Evolutionary conservation across 1,284 basidiomycete species (phyloP).

Genomic region (Exsudoporus floridanus): DNA sequence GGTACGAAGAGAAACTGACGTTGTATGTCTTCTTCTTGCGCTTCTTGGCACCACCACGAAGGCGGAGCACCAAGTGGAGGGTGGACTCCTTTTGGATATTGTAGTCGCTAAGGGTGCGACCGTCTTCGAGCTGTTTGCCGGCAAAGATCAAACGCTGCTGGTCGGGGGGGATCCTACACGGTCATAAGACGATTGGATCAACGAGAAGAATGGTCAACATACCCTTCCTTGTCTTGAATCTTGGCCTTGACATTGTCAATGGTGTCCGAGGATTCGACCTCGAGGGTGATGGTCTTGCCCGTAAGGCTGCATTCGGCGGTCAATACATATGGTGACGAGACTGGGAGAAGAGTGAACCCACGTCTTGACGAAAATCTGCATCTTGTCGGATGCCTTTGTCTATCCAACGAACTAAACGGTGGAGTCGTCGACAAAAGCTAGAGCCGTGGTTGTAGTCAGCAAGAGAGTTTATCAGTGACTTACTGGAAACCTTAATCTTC

Average conservation of each 20-base stretch:
- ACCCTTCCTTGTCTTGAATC: slow-evolving; percentile 96
- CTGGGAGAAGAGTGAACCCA: slow-evolving; percentile 39
- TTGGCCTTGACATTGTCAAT: slow-evolving; percentile 98
- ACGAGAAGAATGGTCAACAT: slow-evolving; percentile 23
- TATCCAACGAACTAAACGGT: slow-evolving; percentile 81
- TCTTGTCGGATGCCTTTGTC: slow-evolving; percentile 69
- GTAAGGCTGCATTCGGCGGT: slow-evolving; percentile 67
- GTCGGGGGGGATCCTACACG: slow-evolving; percentile 82
- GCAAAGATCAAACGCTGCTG: slow-evolving; percentile 98
- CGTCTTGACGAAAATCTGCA: slow-evolving; percentile 98
- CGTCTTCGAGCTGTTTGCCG: slow-evolving; percentile 97
- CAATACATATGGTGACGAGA: not conserved
- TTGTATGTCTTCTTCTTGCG: slow-evolving; percentile 99
- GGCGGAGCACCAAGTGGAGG: slow-evolving; percentile 92
- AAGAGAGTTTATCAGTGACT: slow-evolving; percentile 20
- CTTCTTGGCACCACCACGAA: slow-evolving; percentile 98
- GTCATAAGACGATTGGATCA: slow-evolving; percentile 1
- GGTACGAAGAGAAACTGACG: slow-evolving; percentile 41
- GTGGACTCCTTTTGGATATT: slow-evolving; percentile 97
- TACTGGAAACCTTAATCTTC: slow-evolving; percentile 31
- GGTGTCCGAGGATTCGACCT: slow-evolving; percentile 46
- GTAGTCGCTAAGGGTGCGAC: slow-evolving; percentile 87
- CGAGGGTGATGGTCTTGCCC: slow-evolving; percentile 56
- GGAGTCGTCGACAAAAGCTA: slow-evolving; percentile 86
- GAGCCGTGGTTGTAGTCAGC: slow-evolving; percentile 37